Evolutionary conservation across 257 asterid genomes (phyloP).

Genomic region (Solanum ossicruentum): DNA sequence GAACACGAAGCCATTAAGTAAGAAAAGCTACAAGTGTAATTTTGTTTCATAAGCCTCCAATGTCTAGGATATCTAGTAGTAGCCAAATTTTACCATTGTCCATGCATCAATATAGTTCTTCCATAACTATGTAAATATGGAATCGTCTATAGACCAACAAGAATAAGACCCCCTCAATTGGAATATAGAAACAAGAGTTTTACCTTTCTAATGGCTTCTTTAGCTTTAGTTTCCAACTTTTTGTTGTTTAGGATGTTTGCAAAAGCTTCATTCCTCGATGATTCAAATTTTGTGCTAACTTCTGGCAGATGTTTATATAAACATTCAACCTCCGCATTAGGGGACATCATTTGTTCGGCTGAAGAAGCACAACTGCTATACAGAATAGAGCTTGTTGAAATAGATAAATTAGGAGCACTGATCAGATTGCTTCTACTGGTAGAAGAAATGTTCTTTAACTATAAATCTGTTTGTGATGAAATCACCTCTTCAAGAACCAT

Average conservation of each 20-base stretch:
- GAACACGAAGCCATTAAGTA: neutral
- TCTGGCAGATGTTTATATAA: slow-evolving; percentile 26
- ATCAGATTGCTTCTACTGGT: slow-evolving; percentile 6
- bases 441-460: neutral
- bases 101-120: neutral
- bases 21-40: neutral
- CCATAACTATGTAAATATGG: neutral
- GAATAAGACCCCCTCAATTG: neutral
- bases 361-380: slow-evolving; percentile 16
- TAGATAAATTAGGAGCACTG: slow-evolving; percentile 1
- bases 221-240: slow-evolving; percentile 39
- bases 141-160: neutral
- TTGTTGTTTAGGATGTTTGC: slow-evolving; percentile 22
- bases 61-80: neutral
- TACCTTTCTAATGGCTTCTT: slow-evolving; percentile 39
- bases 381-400: slow-evolving; percentile 14
- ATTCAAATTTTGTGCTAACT: slow-evolving; percentile 22
- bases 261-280: slow-evolving; percentile 30
- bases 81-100: neutral
- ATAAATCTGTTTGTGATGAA: neutral
- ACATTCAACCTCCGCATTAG: slow-evolving; percentile 14
- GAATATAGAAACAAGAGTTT: neutral
- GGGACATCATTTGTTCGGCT: slow-evolving; percentile 14
- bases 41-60: neutral
- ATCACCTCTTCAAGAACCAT: neutral